These are phyloP conservation scores for Platanus orientalis DNA, from an alignment of 164 flowering plant species.

Conservation along the genomic window DNA sequence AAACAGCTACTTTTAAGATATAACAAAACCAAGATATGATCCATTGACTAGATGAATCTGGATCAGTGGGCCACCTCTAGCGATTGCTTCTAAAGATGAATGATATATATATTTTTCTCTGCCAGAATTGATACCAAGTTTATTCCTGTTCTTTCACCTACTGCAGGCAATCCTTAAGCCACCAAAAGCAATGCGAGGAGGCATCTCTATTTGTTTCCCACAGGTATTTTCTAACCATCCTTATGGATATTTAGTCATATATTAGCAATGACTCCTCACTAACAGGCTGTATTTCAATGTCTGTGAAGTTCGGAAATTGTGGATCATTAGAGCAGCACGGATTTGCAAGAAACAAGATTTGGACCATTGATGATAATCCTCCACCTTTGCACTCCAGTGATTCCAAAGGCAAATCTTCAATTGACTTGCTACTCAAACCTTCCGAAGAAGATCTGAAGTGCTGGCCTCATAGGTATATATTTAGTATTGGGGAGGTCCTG, in stretches of 20 bases:
- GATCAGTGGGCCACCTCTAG: not conserved
- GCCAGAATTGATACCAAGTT: not conserved
- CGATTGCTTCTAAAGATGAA: not conserved
- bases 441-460: slow-evolving; percentile 80
- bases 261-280: not conserved
- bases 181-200: slow-evolving; percentile 83
- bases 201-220: slow-evolving; percentile 89
- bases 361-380: slow-evolving; percentile 75
- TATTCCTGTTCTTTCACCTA: slow-evolving; percentile 1
- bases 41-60: not conserved
- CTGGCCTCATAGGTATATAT: slow-evolving; percentile 83
- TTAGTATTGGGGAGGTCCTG: not conserved
- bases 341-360: slow-evolving; percentile 81
- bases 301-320: slow-evolving; percentile 69
- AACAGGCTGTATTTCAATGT: not conserved
- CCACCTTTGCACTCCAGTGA: slow-evolving; percentile 65
- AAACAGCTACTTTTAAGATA: not conserved
- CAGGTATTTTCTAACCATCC: slow-evolving; percentile 50
- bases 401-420: slow-evolving; percentile 49
- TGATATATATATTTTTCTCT: not conserved
- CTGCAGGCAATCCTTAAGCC: slow-evolving; percentile 78
- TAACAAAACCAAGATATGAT: not conserved
- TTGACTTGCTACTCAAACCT: slow-evolving; percentile 78
- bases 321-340: slow-evolving; percentile 89
- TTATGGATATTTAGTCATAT: not conserved